Base-by-base conservation (phyloP, 371 early-diverging fungal species). In the Chytridiales sp. region DNA sequence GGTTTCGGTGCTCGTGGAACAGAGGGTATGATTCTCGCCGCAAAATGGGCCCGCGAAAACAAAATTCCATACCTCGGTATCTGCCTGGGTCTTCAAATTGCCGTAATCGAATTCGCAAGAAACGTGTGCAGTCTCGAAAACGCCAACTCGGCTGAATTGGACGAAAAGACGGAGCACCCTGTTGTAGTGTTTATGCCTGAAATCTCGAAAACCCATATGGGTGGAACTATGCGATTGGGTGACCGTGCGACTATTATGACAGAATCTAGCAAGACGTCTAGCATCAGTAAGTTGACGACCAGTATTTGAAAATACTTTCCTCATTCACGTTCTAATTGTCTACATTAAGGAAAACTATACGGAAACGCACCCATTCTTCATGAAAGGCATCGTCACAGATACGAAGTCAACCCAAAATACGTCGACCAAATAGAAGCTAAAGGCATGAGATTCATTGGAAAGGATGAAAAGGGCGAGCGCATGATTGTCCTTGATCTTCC, bases 351-450 rank as follows among this genome's bases (percentile, higher is more conserved):
- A 5, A 58, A 72, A 21, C 78, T 98, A 43, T 95, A 98, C 69
- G 85, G 83, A 5, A 74, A 75, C 49, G 78, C 66, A 29, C 56
- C 74, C 11, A 68, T 73, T 11, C 85, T 95, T 34, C 76, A 85
- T 68, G 99, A 99, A 81, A 91, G 99, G 64, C 98, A 98, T 72
- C 92, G 99, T 67, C 99, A 99, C 70, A 86, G 99, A 51, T 99
- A 98, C 76, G 99, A 98, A 80, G 90, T 99, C 59, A 99, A 96
- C 80, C 93, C 93, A 8, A 83, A 88, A 47, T 81, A 83, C 62
- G 87, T 93, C 11, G 58, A 68, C 17, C 71, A 77, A 51, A 72
- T 99, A 8, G 97, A 99, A 78, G 64, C 69, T 15, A 73, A 87
- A 46, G 99, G 99, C 8, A 67, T 99, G 47, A 71, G 75, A 32